Conservation (phyloP, 2,329 filamentous ascomycete genomes). For the Fusarium poae region DNA sequence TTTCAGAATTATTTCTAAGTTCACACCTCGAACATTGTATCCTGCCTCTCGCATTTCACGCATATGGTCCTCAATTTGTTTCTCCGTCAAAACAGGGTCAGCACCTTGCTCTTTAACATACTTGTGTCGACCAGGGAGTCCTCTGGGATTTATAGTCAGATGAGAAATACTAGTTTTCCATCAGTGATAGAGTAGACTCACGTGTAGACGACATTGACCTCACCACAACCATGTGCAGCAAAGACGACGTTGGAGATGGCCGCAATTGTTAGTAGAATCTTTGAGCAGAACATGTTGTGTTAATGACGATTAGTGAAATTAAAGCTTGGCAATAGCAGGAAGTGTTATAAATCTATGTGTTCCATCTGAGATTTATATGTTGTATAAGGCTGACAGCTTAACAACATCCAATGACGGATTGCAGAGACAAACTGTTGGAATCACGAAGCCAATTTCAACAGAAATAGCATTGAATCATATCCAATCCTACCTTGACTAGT, state of each 20-base stretch:
- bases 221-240: not conserved
- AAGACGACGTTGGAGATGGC: not conserved
- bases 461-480: not conserved
- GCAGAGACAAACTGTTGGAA: no score
- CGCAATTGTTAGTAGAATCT: not conserved
- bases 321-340: accelerated
- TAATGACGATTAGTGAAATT: no score
- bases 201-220: not conserved
- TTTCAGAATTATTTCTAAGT: accelerated
- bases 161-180: no score
- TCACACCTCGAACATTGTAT: not conserved
- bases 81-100: not conserved
- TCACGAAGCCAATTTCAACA: not conserved
- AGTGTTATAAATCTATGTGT: not conserved
- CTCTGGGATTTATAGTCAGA: not conserved
- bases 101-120: conserved; percentile 17
- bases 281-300: not conserved
- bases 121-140: not conserved
- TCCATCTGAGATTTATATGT: not conserved
- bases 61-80: conserved; percentile 6
- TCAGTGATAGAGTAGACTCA: not conserved
- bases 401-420: not conserved
- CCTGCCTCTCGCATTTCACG: conserved; percentile 5
- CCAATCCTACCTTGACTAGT: accelerated
- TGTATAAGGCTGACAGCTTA: not conserved